Conservation (phyloP, 2,329 filamentous ascomycete species). For the Epichloe coenophiala region DNA sequence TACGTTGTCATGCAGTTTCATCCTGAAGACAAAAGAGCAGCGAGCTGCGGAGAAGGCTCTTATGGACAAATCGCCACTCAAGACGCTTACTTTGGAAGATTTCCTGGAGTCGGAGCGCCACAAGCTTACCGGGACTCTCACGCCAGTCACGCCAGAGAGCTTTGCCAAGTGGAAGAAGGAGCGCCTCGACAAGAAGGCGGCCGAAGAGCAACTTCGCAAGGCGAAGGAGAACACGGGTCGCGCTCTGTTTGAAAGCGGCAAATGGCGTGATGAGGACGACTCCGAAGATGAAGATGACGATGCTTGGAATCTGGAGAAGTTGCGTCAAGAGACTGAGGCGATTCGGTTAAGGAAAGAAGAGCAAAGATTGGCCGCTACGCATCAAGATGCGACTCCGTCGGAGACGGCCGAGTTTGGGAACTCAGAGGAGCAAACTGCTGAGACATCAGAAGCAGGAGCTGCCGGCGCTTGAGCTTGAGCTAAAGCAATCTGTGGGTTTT, state of each 20-base stretch:
- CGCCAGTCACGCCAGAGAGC: conserved; percentile 81
- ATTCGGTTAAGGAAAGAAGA: conserved; percentile 64
- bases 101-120: conserved; percentile 94
- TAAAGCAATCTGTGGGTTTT: not conserved
- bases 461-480: conserved; percentile 7
- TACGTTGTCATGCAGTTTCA: conserved; percentile 46
- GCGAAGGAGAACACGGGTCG: conserved; percentile 93
- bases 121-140: conserved; percentile 82
- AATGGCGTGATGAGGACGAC: conserved; percentile 63
- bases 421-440: conserved; percentile 4
- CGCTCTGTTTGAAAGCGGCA: conserved; percentile 91
- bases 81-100: conserved; percentile 90
- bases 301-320: conserved; percentile 69
- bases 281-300: conserved; percentile 47
- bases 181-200: conserved; percentile 85
- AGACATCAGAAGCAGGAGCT: conserved; percentile 1
- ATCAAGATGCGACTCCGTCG: conserved; percentile 1
- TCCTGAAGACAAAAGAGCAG: conserved; percentile 97
- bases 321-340: conserved; percentile 75
- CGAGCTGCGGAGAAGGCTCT: conserved; percentile 88
- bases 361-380: conserved; percentile 38
- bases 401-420: not conserved
- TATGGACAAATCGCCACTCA: conserved; percentile 88
- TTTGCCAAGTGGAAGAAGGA: conserved; percentile 98
- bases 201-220: conserved; percentile 77